These are phyloP conservation scores for Elaphomyces granulatus DNA, from an alignment of 495 filamentous ascomycete genomes.

Conservation along the genomic window DNA sequence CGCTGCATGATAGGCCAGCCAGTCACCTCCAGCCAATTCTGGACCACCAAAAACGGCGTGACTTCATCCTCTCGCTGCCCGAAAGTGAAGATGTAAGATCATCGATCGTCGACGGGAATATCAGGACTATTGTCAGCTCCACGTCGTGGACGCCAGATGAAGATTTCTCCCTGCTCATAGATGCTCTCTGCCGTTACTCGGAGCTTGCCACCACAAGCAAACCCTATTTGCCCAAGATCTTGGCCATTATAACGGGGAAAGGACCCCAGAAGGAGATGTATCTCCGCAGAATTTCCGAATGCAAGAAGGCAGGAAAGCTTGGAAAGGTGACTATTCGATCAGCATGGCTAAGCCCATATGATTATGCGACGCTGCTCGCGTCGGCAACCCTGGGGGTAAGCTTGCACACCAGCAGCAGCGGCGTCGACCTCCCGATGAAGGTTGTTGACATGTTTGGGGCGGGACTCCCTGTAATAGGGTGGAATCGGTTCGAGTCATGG, in stretches of 20 bases:
- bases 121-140: slow-evolving; percentile 65
- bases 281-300: slow-evolving; percentile 40
- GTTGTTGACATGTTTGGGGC: slow-evolving; percentile 98
- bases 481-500: slow-evolving; percentile 70
- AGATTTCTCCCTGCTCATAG: slow-evolving; percentile 82
- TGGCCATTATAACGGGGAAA: slow-evolving; percentile 89
- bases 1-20: slow-evolving; percentile 80
- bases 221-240: slow-evolving; percentile 41
- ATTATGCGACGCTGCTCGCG: slow-evolving; percentile 79
- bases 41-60: slow-evolving; percentile 27
- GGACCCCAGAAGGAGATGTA: slow-evolving; percentile 74
- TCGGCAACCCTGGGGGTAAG: slow-evolving; percentile 83
- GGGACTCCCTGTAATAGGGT: slow-evolving; percentile 80
- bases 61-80: slow-evolving; percentile 46
- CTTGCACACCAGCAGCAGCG: slow-evolving; percentile 82
- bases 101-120: slow-evolving; percentile 38
- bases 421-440: slow-evolving; percentile 97
- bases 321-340: slow-evolving; percentile 56
- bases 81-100: slow-evolving; percentile 42
- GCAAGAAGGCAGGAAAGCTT: slow-evolving; percentile 46
- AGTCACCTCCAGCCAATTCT: slow-evolving; percentile 60
- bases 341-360: slow-evolving; percentile 64
- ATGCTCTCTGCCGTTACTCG: slow-evolving; percentile 63
- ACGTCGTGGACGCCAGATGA: slow-evolving; percentile 97
- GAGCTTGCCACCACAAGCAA: slow-evolving; percentile 25